Percentiles rank a stretch among this genome's conserved stretches.
phyloP scores from a whole-genome alignment of 108 stramenopile genomes.

The Fragilariopsis cylindrus region DNA sequence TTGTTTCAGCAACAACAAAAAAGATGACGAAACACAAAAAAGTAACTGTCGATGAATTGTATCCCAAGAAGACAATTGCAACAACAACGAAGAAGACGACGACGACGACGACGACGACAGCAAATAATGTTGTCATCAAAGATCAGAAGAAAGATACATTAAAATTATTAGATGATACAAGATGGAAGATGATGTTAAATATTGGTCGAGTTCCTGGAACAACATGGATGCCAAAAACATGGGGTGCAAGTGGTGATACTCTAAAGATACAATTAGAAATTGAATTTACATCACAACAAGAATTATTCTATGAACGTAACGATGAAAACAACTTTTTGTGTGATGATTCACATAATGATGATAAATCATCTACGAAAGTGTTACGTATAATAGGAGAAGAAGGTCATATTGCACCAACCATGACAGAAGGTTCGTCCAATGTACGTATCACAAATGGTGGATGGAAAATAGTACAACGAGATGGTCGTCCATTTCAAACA shows the following conservation, averaged over 20 bases:
- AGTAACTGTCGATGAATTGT: too few relatives aligned
- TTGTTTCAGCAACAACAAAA: too few relatives aligned
- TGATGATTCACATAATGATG: background rate
- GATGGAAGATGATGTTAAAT: constrained; percentile 68
- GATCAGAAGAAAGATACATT: constrained; percentile 17
- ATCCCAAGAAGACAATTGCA: too few relatives aligned
- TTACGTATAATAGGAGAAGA: constrained; percentile 44
- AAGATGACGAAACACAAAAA: too few relatives aligned
- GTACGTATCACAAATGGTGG: constrained; percentile 57
- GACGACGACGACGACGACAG: background rate
- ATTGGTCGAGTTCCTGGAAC: constrained; percentile 74
- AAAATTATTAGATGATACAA: constrained; percentile 49
- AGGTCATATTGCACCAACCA: constrained; percentile 40
- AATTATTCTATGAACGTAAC: constrained; percentile 47
- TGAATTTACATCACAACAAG: constrained; percentile 60
- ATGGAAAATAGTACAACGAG: constrained; percentile 44
- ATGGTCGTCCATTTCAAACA: constrained; percentile 54
- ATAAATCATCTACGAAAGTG: constrained; percentile 25
- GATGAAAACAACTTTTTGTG: constrained; percentile 56
- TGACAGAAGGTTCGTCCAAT: constrained; percentile 48
- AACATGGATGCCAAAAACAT: constrained; percentile 85
- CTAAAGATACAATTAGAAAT: constrained; percentile 56
- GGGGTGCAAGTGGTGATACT: constrained; percentile 68
- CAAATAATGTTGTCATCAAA: background rate
- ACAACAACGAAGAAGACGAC: too few relatives aligned